These are phyloP conservation scores for Akanthomyces lecanii DNA, from an alignment of 2,329 filamentous ascomycete species.

Conservation along the genomic window DNA sequence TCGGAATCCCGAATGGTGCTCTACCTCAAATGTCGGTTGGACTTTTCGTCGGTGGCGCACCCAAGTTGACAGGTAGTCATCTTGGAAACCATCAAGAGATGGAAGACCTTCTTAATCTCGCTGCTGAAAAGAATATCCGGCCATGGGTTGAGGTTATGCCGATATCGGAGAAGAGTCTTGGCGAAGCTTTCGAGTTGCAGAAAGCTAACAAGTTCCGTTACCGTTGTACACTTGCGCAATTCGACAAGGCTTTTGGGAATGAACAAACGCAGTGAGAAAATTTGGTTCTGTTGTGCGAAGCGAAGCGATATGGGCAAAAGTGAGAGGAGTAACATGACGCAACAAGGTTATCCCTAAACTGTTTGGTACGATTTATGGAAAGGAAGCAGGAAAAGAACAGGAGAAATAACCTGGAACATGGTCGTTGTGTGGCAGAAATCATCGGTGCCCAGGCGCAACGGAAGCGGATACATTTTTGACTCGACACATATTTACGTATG, in stretches of 20 bases:
- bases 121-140: constrained; percentile 50
- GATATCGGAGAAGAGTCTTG: constrained; percentile 63
- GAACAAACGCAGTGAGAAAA: too few species aligned
- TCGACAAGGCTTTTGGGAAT: constrained; percentile 45
- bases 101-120: constrained; percentile 53
- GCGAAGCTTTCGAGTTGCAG: constrained; percentile 65
- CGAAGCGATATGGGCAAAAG: too few species aligned
- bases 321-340: too few species aligned
- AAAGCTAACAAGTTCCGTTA: constrained; percentile 69
- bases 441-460: too few species aligned
- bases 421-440: too few species aligned
- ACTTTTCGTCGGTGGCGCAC: constrained; percentile 31
- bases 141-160: constrained; percentile 59
- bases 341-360: too few species aligned
- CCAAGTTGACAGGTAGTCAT: constrained; percentile 41
- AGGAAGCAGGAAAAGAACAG: too few species aligned
- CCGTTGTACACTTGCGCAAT: constrained; percentile 65
- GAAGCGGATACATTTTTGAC: too few species aligned
- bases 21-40: constrained; percentile 40
- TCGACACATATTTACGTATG: too few species aligned
- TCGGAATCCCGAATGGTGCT: constrained; percentile 51
- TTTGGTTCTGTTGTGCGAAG: too few species aligned
- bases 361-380: too few species aligned
- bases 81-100: constrained; percentile 59
- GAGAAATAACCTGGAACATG: too few species aligned